Conservation (phyloP, 2,329 filamentous ascomycete species). For the Graphilbum sp. region DNA sequence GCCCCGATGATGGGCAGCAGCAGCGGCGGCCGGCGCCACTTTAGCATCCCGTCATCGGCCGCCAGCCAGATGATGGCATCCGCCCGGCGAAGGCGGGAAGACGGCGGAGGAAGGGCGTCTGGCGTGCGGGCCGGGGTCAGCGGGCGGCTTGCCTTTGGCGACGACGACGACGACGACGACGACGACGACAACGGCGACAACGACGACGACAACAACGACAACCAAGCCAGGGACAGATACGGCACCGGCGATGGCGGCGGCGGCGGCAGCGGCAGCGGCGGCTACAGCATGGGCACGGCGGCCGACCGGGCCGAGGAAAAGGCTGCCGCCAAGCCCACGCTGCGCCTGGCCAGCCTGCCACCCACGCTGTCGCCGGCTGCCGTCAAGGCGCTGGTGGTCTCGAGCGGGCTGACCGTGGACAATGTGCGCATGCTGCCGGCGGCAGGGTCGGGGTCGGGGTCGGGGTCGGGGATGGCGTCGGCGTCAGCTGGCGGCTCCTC, state of each 20-base stretch:
- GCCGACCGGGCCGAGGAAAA: slow-evolving; percentile 37
- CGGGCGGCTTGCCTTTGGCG: slow-evolving; percentile 22
- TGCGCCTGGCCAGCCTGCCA: slow-evolving; percentile 44
- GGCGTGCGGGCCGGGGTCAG: slow-evolving; percentile 3
- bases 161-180: slow-evolving; percentile 39
- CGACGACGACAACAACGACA: slow-evolving; percentile 23
- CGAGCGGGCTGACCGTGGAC: slow-evolving; percentile 45
- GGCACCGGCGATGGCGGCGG: background rate
- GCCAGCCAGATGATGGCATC: slow-evolving; percentile 17
- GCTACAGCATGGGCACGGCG: slow-evolving; percentile 6
- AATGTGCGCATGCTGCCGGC: slow-evolving; percentile 54
- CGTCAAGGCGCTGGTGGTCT: slow-evolving; percentile 41
- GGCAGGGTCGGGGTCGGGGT: slow-evolving; percentile 25
- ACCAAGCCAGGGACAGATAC: background rate
- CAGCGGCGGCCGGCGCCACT: slow-evolving; percentile 44
- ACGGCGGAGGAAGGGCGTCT: slow-evolving; percentile 3
- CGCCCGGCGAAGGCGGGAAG: slow-evolving; percentile 31
- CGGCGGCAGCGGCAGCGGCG: background rate
- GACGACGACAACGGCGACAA: slow-evolving; percentile 31
- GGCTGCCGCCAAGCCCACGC: slow-evolving; percentile 43
- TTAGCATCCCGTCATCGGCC: slow-evolving; percentile 33
- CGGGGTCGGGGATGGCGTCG: too few species aligned
- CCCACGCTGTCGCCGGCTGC: slow-evolving; percentile 41
- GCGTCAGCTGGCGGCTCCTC: too few species aligned
- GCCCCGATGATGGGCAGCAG: slow-evolving; percentile 6